A percentile compares a stretch with the other conserved stretches of the same genome.
phyloP scores from a whole-genome alignment of 2,329 filamentous ascomycete genomes.

The Colletotrichum camelliae region DNA sequence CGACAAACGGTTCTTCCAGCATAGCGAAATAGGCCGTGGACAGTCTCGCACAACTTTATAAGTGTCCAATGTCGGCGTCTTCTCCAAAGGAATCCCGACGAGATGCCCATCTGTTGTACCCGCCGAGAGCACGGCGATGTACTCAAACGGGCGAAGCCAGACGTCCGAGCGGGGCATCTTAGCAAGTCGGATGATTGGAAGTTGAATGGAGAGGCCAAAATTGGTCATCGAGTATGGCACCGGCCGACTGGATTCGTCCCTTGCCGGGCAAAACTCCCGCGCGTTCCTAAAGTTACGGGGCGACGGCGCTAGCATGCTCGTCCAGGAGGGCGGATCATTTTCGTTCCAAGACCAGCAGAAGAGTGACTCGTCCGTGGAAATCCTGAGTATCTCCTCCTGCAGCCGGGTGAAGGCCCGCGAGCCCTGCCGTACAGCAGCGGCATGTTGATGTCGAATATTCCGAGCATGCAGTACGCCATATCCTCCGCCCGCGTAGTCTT shows the following conservation, averaged over 20 bases:
- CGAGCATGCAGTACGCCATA: conserved; percentile 32
- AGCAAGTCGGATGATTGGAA: neutral
- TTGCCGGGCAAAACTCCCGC: neutral
- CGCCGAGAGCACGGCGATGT: neutral
- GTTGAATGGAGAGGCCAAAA: conserved; percentile 11
- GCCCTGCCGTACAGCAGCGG: conserved; percentile 32
- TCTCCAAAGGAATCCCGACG: neutral
- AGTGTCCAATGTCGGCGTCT: neutral
- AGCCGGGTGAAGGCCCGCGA: conserved; percentile 27
- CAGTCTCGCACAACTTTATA: neutral
- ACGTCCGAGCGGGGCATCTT: neutral
- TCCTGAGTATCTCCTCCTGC: conserved; percentile 18
- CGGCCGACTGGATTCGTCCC: neutral
- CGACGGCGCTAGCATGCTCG: conserved; percentile 16
- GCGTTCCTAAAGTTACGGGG: conserved; percentile 2
- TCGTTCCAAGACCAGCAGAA: conserved; percentile 20
- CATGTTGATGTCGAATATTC: conserved; percentile 34
- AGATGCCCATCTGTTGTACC: neutral
- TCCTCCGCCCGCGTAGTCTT: conserved; percentile 28
- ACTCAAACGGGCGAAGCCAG: neutral
- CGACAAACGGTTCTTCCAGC: neutral
- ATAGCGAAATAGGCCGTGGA: neutral
- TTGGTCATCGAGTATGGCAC: conserved; percentile 17
- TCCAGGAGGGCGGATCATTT: neutral
- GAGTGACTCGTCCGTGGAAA: conserved; percentile 14